Percentiles rank a stretch among this genome's conserved stretches.
These are phyloP conservation scores for Potentilla sterilis DNA, from an alignment of 306 rosid species.

Conservation along the genomic window DNA sequence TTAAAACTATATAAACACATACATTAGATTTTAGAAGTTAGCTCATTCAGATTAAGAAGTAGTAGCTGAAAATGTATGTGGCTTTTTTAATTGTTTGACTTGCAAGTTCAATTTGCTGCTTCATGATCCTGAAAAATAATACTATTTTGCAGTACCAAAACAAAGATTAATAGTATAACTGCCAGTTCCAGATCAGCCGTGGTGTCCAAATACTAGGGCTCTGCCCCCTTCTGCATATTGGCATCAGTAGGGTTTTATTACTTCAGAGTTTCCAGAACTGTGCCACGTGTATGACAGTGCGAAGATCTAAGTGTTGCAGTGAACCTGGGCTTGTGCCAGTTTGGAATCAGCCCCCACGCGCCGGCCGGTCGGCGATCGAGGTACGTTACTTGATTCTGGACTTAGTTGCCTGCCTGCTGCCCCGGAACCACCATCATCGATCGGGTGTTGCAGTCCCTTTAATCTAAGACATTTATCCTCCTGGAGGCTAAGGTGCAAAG, in stretches of 20 bases:
- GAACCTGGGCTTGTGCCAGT: slow-evolving; percentile 25
- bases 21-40: not conserved
- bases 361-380: not conserved
- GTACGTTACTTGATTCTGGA: not conserved
- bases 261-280: slow-evolving; percentile 18
- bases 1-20: not conserved
- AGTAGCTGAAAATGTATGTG: slow-evolving; percentile 20
- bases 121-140: not conserved
- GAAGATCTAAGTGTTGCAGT: slow-evolving; percentile 18
- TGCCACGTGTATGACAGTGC: slow-evolving; percentile 31
- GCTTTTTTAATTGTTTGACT: slow-evolving; percentile 52
- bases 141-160: slow-evolving; percentile 12
- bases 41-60: slow-evolving; percentile 31
- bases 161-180: not conserved
- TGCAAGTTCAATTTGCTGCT: slow-evolving; percentile 14
- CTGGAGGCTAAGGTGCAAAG: not conserved
- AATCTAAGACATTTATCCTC: not conserved
- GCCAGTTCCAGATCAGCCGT: slow-evolving; percentile 1
- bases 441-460: slow-evolving; percentile 14
- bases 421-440: slow-evolving; percentile 1
- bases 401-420: not conserved
- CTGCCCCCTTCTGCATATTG: not conserved
- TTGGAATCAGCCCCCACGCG: slow-evolving; percentile 31
- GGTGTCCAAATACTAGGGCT: slow-evolving; percentile 38
- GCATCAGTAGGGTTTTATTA: slow-evolving; percentile 7